Base-by-base conservation (phyloP, 495 filamentous ascomycete genomes). In the Barbatosphaeria neglecta region DNA sequence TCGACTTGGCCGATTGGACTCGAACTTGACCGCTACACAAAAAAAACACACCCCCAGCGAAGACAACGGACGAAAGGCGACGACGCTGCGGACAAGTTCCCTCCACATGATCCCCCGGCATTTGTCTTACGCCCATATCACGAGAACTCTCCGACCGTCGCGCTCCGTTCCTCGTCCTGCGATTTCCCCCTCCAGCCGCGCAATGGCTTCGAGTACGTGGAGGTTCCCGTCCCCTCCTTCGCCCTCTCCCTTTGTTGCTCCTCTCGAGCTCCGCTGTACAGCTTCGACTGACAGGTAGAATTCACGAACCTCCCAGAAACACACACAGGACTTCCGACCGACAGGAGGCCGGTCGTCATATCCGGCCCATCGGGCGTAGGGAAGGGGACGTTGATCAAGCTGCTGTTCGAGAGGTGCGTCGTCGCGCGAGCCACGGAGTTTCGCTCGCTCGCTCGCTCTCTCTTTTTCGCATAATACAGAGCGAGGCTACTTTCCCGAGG, bases 301-400 rank as follows among this genome's bases (percentile, higher is more conserved):
- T 7, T 18, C 22, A 41, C 31, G 22, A 10, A 45, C 43, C 2
- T 7, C 25, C 25, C 27, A 17, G 24, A 45, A 20, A 27, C 39
- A 15, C 33, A 50, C 48, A 40, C 53, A 62, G 57, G 52, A 46
- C 62, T 60, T 9, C 66, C 66, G 0, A 46, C 63, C 22, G 65
- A 73, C 56, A 53, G 48, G 50, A 72, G 80, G 13, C 90, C 88
- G 6, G 76, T 97, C 52, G 84, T 95, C 28, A 80, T 95, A 56
- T 92, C 83, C 17, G 90, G 87, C 23, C 89, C 90, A 16, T 83
- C 77, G 7, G 90, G 90, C 56, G 77, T 84, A 10, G 90, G 90
- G 38, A 95, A 97, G 75, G 83, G 80, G 40, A 95, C 90, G 20
- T 76, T 97, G 19, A 78, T 92, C 51, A 80, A 81, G 52, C 69